Base-by-base conservation (phyloP, 2,329 filamentous ascomycete species). In the Pyrenochaeta sp. region DNA sequence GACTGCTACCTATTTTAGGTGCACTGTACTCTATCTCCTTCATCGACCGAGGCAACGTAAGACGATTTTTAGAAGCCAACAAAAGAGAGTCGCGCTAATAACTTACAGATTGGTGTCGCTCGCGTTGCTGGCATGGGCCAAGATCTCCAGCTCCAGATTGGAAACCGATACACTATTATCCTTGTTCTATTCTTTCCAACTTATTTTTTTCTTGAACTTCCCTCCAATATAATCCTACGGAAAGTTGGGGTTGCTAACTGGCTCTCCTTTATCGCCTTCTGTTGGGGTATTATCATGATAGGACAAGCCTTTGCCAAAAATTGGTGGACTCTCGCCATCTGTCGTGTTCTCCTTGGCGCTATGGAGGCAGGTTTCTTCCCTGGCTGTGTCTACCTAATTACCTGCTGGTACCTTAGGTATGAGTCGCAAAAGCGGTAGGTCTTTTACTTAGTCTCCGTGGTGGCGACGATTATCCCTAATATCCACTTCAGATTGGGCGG, bases 121-220 rank as follows among this genome's bases (percentile, higher is more conserved):
- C 60, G 62, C 15, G 74, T 81, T 15, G 80, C 79, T 3, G 80
- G 80, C 12, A 82, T 82, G 79, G 71, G 74, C 10, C 64, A 72
- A n/a, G 79, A 82, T 46, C 68, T 82, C 29, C 44, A 63, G 3
- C 74, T 82, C 51, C 66, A 72, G 18, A 77, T 79, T 12, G 73
- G 75, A 21, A 40, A 63, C 53, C 69, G 82, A 48, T 85, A 84
- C 59, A 79, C 77, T 2, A 75, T 80, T 54, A 71, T 77, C 1
- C 61, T 84, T 7, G 75, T 82, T 4, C 78, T 85, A 9, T 85
- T 84, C 73, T 83, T 83, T 63, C 72, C 83, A 40, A 77, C 75
- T 14, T 82, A 85, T 60, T 76, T 84, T 18, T 54, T 83, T 9
- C 82, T 80, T 55, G 81, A 84, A 60, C 73, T 83, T 3, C 82